Conservation (phyloP, 768 basidiomycete species). For the Dictyophora rubrovolvata region DNA sequence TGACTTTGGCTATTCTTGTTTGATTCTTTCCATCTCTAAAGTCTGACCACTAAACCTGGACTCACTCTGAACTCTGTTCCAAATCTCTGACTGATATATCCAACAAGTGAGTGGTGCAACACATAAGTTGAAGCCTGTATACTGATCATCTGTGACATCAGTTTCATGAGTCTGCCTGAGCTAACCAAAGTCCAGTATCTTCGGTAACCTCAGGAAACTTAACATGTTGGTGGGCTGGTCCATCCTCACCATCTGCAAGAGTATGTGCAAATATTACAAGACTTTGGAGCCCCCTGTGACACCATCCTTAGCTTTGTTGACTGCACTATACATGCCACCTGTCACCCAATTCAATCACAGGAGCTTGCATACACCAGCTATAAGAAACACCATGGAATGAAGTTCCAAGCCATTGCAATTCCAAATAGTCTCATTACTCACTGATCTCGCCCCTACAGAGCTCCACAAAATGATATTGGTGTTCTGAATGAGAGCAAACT, state of each 20-base stretch:
- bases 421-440: slow-evolving; percentile 21
- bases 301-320: slow-evolving; percentile 17
- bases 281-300: slow-evolving; percentile 11
- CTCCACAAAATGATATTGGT: slow-evolving; percentile 13
- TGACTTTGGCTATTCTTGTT: no score
- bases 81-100: no score
- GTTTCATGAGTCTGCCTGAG: no score
- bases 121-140: no score
- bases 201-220: no score
- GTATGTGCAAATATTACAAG: slow-evolving; percentile 14
- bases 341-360: slow-evolving; percentile 13
- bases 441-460: slow-evolving; percentile 17
- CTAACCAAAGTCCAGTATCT: no score
- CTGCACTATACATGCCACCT: slow-evolving; percentile 16
- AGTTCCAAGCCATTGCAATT: slow-evolving; percentile 20
- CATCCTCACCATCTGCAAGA: slow-evolving; percentile 2
- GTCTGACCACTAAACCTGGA: no score
- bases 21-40: no score
- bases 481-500: slow-evolving; percentile 12
- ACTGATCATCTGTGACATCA: no score
- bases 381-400: slow-evolving; percentile 21
- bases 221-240: slow-evolving; percentile 9
- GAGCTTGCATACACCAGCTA: slow-evolving; percentile 16
- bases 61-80: no score
- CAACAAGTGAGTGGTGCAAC: no score